Evolutionary conservation across 805 yeast species (phyloP).

Genomic region (Candida easanensis): DNA sequence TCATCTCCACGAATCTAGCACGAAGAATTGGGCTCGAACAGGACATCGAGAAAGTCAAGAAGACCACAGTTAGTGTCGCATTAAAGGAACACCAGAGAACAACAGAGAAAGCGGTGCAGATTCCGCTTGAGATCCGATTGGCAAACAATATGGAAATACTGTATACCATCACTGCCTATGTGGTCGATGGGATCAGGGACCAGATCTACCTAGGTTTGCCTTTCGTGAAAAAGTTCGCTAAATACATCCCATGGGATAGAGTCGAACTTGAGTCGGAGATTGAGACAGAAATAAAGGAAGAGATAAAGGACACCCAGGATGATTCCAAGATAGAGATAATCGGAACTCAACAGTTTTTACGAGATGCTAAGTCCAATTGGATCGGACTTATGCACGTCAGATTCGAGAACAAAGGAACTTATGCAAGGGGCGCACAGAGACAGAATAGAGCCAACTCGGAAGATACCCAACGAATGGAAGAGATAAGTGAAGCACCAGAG

Average conservation of each 20-base stretch:
- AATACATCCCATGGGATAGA: not conserved
- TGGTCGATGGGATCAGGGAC: not conserved
- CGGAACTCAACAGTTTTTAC: too few species aligned
- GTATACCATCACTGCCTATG: not conserved
- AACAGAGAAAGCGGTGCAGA: not conserved
- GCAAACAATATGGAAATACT: not conserved
- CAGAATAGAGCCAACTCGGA: too few species aligned
- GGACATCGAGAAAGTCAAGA: not conserved
- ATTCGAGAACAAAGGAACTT: too few species aligned
- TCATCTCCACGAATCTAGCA: not conserved
- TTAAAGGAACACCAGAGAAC: not conserved
- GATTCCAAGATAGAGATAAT: too few species aligned
- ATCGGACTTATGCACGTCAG: too few species aligned
- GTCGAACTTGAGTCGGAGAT: not conserved
- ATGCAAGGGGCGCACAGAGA: too few species aligned
- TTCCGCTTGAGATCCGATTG: not conserved
- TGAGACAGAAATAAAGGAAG: too few species aligned
- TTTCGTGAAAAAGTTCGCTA: not conserved
- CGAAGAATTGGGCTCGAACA: not conserved
- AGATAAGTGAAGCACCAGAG: too few species aligned
- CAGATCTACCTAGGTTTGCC: not conserved
- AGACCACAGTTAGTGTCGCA: not conserved
- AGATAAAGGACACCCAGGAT: too few species aligned
- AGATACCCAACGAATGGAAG: too few species aligned
- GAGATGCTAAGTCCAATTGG: too few species aligned